Conservation (phyloP, 768 basidiomycete species). For the Amanita molliuscula region DNA sequence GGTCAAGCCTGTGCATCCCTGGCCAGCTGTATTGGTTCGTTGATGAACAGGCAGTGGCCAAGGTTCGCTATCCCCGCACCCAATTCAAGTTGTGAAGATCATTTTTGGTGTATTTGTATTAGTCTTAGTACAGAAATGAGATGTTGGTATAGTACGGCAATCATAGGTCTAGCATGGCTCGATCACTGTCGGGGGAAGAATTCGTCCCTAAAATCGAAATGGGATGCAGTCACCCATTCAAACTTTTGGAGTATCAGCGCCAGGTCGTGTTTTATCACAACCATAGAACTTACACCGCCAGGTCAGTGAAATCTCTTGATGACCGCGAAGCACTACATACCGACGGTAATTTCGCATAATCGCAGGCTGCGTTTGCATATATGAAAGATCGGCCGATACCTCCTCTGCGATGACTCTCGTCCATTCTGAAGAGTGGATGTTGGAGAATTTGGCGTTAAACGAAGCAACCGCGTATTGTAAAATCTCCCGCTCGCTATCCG, state of each 20-base stretch:
- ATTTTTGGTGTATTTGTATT: slow-evolving; percentile 2
- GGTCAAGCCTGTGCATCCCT: slow-evolving; percentile 68
- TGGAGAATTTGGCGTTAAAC: slow-evolving; percentile 27
- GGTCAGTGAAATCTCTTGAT: background rate
- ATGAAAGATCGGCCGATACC: slow-evolving; percentile 35
- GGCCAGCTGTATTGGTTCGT: slow-evolving; percentile 94
- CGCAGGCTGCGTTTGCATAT: slow-evolving; percentile 52
- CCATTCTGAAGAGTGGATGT: slow-evolving; percentile 24
- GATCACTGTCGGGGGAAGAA: slow-evolving; percentile 24
- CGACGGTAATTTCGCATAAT: slow-evolving; percentile 55
- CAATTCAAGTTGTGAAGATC: slow-evolving; percentile 42
- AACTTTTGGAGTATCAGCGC: slow-evolving; percentile 26
- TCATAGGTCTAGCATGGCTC: background rate
- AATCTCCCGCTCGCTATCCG: slow-evolving; percentile 25
- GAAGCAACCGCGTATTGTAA: slow-evolving; percentile 32
- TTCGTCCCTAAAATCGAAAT: slow-evolving; percentile 53
- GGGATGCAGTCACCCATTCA: slow-evolving; percentile 37
- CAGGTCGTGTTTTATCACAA: background rate
- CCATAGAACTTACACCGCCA: background rate
- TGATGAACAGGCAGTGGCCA: slow-evolving; percentile 70
- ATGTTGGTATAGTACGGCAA: background rate
- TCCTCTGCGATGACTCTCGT: slow-evolving; percentile 29
- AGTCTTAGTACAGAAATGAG: background rate
- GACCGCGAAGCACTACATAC: slow-evolving; percentile 45
- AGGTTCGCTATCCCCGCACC: slow-evolving; percentile 47